Conservation (phyloP, 108 stramenopile species). For the Cylindrotheca closterium region DNA sequence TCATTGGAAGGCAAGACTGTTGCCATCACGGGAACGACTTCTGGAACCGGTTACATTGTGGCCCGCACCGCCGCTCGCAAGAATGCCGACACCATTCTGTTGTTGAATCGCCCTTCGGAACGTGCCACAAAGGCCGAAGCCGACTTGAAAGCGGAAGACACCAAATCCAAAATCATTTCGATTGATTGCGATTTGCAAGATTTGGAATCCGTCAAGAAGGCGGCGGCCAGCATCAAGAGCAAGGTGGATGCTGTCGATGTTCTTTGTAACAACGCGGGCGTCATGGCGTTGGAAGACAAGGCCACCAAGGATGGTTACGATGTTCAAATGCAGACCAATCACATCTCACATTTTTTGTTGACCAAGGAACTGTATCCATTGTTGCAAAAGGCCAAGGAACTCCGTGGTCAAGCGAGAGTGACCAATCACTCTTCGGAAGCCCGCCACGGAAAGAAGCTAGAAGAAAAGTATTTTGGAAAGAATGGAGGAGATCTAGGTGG, state of each 20-base stretch:
- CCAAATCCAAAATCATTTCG: conserved; percentile 21
- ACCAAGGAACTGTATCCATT: conserved; percentile 48
- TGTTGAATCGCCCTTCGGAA: conserved; percentile 49
- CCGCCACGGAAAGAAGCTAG: conserved; percentile 30
- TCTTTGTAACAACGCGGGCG: conserved; percentile 60
- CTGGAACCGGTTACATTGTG: conserved; percentile 35
- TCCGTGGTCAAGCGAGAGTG: conserved; percentile 47
- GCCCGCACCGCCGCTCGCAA: conserved; percentile 37
- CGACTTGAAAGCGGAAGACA: conserved; percentile 16
- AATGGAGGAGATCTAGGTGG: conserved; percentile 52
- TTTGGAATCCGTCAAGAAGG: conserved; percentile 36
- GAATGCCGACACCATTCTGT: conserved; percentile 33
- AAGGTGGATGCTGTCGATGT: conserved; percentile 42
- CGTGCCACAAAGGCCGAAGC: conserved; percentile 33
- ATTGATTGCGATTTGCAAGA: conserved; percentile 49
- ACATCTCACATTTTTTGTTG: conserved; percentile 63
- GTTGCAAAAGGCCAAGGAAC: conserved; percentile 34
- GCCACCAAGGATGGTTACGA: conserved; percentile 66
- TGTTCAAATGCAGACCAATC: conserved; percentile 61
- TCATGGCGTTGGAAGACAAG: conserved; percentile 50
- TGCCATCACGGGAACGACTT: conserved; percentile 48
- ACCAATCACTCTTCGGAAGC: conserved; percentile 40
- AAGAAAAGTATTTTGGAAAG: conserved; percentile 51
- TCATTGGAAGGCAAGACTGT: conserved; percentile 43
- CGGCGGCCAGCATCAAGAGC: conserved; percentile 30